Conservation (phyloP, 2,329 filamentous ascomycete genomes). For the Atkinsonella hypoxylon region DNA sequence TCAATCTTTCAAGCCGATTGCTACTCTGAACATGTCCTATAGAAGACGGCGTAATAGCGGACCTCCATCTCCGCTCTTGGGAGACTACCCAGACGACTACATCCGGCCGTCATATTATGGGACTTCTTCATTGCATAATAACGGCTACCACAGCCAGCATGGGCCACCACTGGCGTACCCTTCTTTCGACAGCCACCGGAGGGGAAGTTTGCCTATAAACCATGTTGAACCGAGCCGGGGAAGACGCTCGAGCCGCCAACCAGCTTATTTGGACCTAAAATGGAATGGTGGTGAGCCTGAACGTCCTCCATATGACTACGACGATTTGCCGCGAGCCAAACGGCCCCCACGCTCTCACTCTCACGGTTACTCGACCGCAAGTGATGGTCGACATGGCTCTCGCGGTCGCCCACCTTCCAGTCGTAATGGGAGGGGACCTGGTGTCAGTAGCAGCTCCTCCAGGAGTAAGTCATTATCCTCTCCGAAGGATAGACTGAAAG, state of each 20-base stretch:
- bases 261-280: not conserved
- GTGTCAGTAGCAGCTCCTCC: not conserved
- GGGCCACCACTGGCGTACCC: not conserved
- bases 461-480: slow-evolving; percentile 1
- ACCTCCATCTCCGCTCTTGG: not conserved
- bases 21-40: not conserved
- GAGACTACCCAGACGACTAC: not conserved
- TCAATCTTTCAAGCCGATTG: not conserved
- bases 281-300: not conserved
- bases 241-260: not conserved
- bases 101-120: not conserved
- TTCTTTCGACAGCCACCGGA: not conserved
- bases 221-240: not conserved
- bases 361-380: not conserved
- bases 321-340: not conserved
- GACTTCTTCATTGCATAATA: not conserved
- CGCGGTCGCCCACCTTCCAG: not conserved
- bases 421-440: not conserved
- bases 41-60: slow-evolving; percentile 3
- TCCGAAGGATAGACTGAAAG: not conserved
- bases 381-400: not conserved
- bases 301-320: not conserved
- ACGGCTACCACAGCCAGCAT: not conserved
- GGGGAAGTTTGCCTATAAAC: not conserved
- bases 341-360: not conserved